Conservation (phyloP, 352 stramenopile genomes). For the Globisporangium parvum region DNA sequence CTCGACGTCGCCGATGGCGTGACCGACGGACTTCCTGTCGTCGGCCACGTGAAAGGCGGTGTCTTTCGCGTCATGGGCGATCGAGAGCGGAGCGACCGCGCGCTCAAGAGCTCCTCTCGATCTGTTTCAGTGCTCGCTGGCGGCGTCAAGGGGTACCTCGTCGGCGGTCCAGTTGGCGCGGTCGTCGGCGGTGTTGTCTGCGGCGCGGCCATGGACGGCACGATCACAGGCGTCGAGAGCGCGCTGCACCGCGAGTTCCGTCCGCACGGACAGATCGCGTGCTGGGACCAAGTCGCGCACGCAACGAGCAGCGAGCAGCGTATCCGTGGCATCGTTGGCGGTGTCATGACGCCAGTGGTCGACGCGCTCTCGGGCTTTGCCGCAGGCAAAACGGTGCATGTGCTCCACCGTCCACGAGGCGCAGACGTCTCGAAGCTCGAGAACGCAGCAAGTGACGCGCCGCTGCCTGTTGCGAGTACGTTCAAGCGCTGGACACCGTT, state of each 20-base stretch:
- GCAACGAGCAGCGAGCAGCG: conserved; percentile 1
- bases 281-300: conserved; percentile 5
- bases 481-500: conserved; percentile 8
- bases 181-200: conserved; percentile 6
- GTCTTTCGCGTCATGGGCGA: conserved; percentile 4
- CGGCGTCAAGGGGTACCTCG: conserved; percentile 6
- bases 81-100: conserved; percentile 1
- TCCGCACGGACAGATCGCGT: conserved; percentile 8
- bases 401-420: not conserved
- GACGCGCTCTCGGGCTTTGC: conserved; percentile 4
- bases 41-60: conserved; percentile 11
- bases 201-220: conserved; percentile 10
- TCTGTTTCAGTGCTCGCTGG: conserved; percentile 6
- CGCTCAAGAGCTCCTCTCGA: conserved; percentile 9
- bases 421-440: not conserved
- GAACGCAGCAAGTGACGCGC: not conserved
- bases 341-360: conserved; percentile 1
- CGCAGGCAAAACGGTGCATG: conserved; percentile 1
- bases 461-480: not conserved
- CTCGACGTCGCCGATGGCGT: conserved; percentile 5
- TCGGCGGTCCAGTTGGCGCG: conserved; percentile 6
- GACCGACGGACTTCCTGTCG: conserved; percentile 9
- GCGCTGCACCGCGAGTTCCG: conserved; percentile 8
- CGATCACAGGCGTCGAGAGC: conserved; percentile 12
- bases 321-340: conserved; percentile 8